Evolutionary conservation across 805 yeast species (phyloP).

Genomic region (Candida ponderosae): DNA sequence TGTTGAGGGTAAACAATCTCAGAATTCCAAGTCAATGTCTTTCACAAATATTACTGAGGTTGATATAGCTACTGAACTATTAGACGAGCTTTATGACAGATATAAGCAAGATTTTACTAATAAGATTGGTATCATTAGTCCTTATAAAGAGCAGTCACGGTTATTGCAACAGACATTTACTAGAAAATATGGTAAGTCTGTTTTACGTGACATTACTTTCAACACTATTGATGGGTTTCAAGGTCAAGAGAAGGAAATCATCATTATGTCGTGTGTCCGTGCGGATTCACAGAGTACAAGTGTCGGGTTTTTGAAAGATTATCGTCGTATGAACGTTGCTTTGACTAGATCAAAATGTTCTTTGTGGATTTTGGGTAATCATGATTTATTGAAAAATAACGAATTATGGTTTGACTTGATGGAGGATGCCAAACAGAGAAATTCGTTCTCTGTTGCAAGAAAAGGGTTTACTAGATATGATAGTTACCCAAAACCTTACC

Average conservation of each 20-base stretch:
- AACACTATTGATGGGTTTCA: conserved; percentile 97
- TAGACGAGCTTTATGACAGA: conserved; percentile 40
- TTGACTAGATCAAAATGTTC: conserved; percentile 89
- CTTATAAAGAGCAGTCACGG: conserved; percentile 82
- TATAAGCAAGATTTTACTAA: conserved; percentile 49
- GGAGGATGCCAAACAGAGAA: conserved; percentile 51
- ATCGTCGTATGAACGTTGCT: conserved; percentile 95
- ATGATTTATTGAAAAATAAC: conserved; percentile 54
- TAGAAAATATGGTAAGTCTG: conserved; percentile 51
- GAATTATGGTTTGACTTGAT: conserved; percentile 69
- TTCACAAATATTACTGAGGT: conserved; percentile 69
- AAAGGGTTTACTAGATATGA: conserved; percentile 12
- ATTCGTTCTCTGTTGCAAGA: conserved; percentile 11
- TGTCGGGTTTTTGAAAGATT: conserved; percentile 87
- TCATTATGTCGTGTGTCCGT: conserved; percentile 91
- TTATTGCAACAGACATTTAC: conserved; percentile 50
- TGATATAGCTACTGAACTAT: conserved; percentile 59
- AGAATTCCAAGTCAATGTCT: conserved; percentile 60
- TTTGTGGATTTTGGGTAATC: conserved; percentile 86
- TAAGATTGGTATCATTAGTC: conserved; percentile 85
- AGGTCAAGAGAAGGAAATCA: conserved; percentile 94
- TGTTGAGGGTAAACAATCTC: conserved; percentile 54
- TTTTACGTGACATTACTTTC: conserved; percentile 67
- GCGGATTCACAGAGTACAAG: conserved; percentile 53
- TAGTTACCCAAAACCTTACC: no score